Evolutionary conservation across 257 asterid species (phyloP), one percentile per base, ranked within the genome.

Genomic region (Misopates orontium): DNA sequence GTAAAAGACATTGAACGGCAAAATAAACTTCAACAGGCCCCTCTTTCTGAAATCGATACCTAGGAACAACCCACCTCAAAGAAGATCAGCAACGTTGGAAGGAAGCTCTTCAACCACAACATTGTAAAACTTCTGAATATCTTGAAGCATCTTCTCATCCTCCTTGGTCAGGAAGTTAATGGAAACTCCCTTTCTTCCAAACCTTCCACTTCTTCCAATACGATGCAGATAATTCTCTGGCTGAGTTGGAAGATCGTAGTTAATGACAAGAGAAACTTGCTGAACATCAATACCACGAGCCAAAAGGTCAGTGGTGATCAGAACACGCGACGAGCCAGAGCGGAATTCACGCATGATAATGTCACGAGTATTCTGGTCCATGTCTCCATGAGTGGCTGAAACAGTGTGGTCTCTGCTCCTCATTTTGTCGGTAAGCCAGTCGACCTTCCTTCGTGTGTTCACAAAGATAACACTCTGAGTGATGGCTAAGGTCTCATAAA

Each of bases 281-380:
- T 89, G 92, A 10, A 81, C 83, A 4, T 70, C 83, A 1, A 78
- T 81, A 41, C 83, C 83, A 62, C 79, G 82, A 13, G 83, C 83
- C 79, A 81, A 52, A 22, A 75, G 76, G 20, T 81, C 83, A 0
- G 83, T 81, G 18, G 81, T 81, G 68, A 81, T 78, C 2, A 81
- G 77, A 9, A 78, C 86, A n/a, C 84, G 75, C 8, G 83, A 78
- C 0, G 96, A 89, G 50, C 88, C 95, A 4, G 88, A 89, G 14
- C 95, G 84, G 63, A 86, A 86, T 36, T 89, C 96, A 0, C 92
- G 88, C 95, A 88, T 84, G 82, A 88, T 88, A 49, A 88, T 84
- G 73, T 88, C 95, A 10, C 95, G 78, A 12, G 95, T 79, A 40
- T 88, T 88, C 80, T 88, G 96, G 75, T 88, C 96, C 96, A 84